Conservation (phyloP, 495 filamentous ascomycete species). For the Pseudoneurospora amorphoporcata region DNA sequence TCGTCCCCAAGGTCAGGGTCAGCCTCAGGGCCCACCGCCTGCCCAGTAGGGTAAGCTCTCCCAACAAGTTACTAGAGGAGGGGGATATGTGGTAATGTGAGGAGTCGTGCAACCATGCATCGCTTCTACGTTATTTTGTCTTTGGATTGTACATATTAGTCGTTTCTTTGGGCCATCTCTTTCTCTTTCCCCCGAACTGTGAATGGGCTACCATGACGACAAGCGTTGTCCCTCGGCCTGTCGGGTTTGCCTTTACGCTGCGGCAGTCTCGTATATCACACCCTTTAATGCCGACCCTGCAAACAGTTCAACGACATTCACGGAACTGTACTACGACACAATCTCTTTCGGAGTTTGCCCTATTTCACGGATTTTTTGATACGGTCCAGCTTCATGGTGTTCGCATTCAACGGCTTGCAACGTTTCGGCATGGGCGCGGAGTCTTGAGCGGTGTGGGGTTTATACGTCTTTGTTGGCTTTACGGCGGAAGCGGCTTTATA, state of each 20-base stretch:
- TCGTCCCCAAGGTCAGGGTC: constrained; percentile 18
- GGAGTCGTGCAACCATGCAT: constrained; percentile 8
- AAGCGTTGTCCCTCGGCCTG: neutral
- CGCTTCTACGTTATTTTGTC: constrained; percentile 5
- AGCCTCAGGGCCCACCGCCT: constrained; percentile 20
- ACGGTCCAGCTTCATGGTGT: neutral
- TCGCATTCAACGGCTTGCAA: neutral
- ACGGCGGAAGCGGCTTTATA: neutral
- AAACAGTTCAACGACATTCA: neutral
- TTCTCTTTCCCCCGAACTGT: neutral
- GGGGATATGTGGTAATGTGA: constrained; percentile 3
- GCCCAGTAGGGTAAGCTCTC: constrained; percentile 17
- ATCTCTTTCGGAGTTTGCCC: neutral
- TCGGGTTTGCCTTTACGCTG: neutral
- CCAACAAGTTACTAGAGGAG: neutral
- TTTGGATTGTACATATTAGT: constrained; percentile 26
- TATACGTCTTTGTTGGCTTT: neutral
- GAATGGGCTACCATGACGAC: neutral
- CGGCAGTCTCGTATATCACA: neutral
- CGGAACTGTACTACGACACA: neutral
- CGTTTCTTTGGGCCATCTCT: constrained; percentile 4
- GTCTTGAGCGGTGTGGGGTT: neutral
- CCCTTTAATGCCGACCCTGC: neutral
- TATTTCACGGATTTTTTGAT: neutral
- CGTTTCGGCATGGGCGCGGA: neutral